Percentiles rank a stretch among this genome's conserved stretches.
phyloP scores from a whole-genome alignment of 106 monocot species.

The Posidonia australis region DNA sequence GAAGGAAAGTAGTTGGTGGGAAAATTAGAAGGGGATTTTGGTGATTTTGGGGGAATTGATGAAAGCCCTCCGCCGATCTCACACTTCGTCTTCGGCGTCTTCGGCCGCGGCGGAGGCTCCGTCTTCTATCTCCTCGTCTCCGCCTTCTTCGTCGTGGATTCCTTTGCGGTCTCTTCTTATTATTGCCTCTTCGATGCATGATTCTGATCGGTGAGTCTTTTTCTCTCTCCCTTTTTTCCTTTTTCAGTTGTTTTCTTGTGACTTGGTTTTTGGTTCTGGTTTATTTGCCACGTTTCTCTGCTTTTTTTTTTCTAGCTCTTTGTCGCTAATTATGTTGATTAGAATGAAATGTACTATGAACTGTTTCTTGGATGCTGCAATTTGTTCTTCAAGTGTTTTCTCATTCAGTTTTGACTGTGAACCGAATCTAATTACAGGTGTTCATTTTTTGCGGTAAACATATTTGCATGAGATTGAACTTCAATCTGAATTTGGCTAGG shows the following conservation, averaged over 20 bases:
- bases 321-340: too few relatives aligned
- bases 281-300: background rate
- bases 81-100: slow-evolving; percentile 4
- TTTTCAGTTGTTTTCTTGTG: background rate
- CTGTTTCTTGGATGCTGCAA: too few relatives aligned
- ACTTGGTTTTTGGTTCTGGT: background rate
- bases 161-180: slow-evolving; percentile 33
- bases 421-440: too few relatives aligned
- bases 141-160: slow-evolving; percentile 23
- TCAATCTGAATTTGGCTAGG: too few relatives aligned
- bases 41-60: slow-evolving; percentile 1
- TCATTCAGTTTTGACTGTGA: too few relatives aligned
- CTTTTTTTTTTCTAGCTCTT: background rate
- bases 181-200: slow-evolving; percentile 22
- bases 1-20: too few relatives aligned
- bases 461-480: too few relatives aligned
- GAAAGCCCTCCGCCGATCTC: slow-evolving; percentile 29
- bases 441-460: too few relatives aligned
- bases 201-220: slow-evolving; percentile 33
- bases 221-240: background rate
- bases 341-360: too few relatives aligned
- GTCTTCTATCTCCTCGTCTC: slow-evolving; percentile 18
- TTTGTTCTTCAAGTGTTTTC: too few relatives aligned
- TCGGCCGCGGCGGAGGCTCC: slow-evolving; percentile 3
- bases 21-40: background rate